These are phyloP conservation scores for Botrytis paeoniae DNA, from an alignment of 2,329 filamentous ascomycete species.

Conservation along the genomic window DNA sequence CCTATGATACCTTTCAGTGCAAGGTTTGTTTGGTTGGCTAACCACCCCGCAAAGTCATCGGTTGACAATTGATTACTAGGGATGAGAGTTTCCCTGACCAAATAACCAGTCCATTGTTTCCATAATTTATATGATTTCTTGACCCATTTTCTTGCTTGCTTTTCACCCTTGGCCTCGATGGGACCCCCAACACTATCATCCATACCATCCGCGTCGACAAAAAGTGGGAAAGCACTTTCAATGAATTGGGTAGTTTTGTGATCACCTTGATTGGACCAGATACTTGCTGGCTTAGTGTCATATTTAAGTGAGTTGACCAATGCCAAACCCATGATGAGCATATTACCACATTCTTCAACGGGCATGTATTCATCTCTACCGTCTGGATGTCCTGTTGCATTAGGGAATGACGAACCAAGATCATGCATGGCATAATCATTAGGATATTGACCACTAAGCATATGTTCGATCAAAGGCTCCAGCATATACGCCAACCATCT, in stretches of 20 bases:
- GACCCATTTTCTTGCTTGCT: conserved; percentile 61
- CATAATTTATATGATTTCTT: conserved; percentile 59
- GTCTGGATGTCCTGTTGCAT: conserved; percentile 69
- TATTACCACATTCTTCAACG: conserved; percentile 64
- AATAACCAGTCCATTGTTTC: conserved; percentile 68
- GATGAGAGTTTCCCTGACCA: conserved; percentile 61
- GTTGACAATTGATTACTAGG: conserved; percentile 67
- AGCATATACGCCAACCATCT: conserved; percentile 76
- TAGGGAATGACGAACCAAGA: conserved; percentile 69
- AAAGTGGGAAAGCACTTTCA: conserved; percentile 33
- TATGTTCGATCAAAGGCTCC: conserved; percentile 78
- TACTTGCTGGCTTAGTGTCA: conserved; percentile 54
- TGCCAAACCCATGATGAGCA: conserved; percentile 71
- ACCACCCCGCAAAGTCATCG: conserved; percentile 68
- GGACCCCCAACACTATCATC: conserved; percentile 61
- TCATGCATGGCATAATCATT: conserved; percentile 81
- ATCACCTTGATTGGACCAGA: conserved; percentile 49
- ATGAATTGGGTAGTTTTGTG: conserved; percentile 29
- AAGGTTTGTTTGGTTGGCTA: conserved; percentile 66
- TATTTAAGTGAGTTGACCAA: conserved; percentile 72
- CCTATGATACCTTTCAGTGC: conserved; percentile 77
- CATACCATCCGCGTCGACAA: conserved; percentile 51
- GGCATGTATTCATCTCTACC: conserved; percentile 65
- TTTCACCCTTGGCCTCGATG: conserved; percentile 45
- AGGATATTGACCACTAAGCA: conserved; percentile 80